These are phyloP conservation scores for Microcos paniculata DNA, from an alignment of 345 rosid genomes.

Conservation along the genomic window DNA sequence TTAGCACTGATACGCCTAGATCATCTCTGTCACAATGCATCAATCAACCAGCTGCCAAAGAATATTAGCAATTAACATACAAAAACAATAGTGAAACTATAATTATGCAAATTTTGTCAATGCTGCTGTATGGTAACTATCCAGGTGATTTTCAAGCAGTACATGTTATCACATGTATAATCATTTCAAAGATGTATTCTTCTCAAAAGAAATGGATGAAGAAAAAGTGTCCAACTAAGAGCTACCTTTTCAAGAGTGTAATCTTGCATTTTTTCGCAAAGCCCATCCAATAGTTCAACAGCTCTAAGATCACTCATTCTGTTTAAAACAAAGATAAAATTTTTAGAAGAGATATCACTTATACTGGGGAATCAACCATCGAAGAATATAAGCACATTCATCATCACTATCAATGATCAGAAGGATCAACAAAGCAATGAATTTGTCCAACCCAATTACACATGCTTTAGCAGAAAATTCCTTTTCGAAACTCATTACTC, in stretches of 20 bases:
- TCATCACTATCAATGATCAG: not conserved
- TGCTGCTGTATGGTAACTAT: not conserved
- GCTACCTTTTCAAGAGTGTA: conserved; percentile 84
- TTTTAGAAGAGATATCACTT: not conserved
- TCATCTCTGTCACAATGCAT: not conserved
- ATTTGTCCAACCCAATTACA: not conserved
- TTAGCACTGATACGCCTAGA: not conserved
- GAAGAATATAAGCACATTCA: not conserved
- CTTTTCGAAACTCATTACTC: not conserved
- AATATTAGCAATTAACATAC: conserved; percentile 3
- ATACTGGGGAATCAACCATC: not conserved
- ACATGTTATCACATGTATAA: not conserved
- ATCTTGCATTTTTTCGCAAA: conserved; percentile 91
- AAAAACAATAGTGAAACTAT: not conserved
- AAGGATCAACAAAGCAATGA: not conserved
- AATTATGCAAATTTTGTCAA: not conserved
- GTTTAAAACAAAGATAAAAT: conserved; percentile 12
- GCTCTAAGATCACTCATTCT: conserved; percentile 93
- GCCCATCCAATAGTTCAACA: conserved; percentile 88
- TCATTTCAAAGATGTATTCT: not conserved
- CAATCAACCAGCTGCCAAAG: not conserved
- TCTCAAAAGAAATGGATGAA: conserved; percentile 7
- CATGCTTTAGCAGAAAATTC: not conserved
- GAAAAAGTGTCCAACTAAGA: conserved; percentile 4
- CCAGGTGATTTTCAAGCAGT: not conserved